Base-by-base conservation (phyloP, 768 basidiomycete species). In the Phanerodontia chrysosporium region DNA sequence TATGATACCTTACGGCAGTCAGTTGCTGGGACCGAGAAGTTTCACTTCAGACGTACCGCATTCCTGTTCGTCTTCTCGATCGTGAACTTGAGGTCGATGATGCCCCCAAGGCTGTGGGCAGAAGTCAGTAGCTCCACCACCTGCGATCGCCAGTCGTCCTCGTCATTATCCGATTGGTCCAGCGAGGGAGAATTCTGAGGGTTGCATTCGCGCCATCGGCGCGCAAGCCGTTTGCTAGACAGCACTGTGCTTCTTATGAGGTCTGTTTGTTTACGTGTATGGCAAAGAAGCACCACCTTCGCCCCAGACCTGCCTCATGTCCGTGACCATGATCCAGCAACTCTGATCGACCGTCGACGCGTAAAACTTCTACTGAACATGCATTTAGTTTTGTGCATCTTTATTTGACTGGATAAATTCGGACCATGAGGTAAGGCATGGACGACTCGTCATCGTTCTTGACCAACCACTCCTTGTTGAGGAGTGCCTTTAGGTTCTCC, bases 381-480 rank as follows among this genome's bases (percentile, higher is more conserved):
- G n/a, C 7, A 22, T 28, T 14, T 32, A 22, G 44, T 13, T 30
- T 39, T 28, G 13, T 54, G 21, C 18, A 18, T 42, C n/a, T n/a
- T 42, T 4, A 12, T 4, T 42, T 18, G 39, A 18, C 39, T 18
- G 39, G 10, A 42, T 10, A 18, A 7, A 42, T 18, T 36, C 44
- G 28, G 51, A 91, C 90, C 66, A 90, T 73, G 63, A 92, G 80
- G 72, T 90, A 91, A 32, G 89, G 84, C 1, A 76, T 82, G 1
- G 87, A 84, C 16, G 74, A 80, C 46, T 74, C 74, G 36, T 75
- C 74, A 66, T 90, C 85, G 52, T 80, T 74, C 69, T 87, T 90
- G 30, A 82, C 82, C 13, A 91, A 76, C 90, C 90, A 92, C 70
- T 90, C 88, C 68, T 84, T 87, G 57, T 73, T 74, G 28, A 87